Conservation (phyloP, 495 filamentous ascomycete genomes). For the Xanthoparmelia taractica region DNA sequence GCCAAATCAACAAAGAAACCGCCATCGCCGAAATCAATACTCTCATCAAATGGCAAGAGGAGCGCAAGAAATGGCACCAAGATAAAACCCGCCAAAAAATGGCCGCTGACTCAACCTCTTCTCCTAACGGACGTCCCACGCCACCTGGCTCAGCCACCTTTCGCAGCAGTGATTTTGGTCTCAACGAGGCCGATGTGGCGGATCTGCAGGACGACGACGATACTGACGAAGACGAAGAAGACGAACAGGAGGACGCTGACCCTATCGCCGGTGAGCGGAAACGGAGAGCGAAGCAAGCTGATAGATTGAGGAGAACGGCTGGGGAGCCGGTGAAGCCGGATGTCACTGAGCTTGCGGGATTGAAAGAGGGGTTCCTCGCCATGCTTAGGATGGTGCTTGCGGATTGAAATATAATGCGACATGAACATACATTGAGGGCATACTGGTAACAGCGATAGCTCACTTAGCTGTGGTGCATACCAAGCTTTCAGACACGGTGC, state of each 20-base stretch:
- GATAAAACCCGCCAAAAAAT: conserved; percentile 98
- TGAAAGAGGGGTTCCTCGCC: conserved; percentile 68
- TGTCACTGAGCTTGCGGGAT: conserved; percentile 66
- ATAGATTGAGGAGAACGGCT: conserved; percentile 70
- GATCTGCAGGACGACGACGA: conserved; percentile 17
- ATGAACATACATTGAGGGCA: background rate
- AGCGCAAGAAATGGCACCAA: conserved; percentile 91
- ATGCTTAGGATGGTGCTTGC: conserved; percentile 86
- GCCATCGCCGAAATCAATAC: conserved; percentile 75
- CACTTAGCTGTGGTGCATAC: background rate
- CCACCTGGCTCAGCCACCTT: conserved; percentile 50
- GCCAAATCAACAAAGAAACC: conserved; percentile 57
- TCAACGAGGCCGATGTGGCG: conserved; percentile 51
- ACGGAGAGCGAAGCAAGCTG: conserved; percentile 62
- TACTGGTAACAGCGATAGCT: background rate
- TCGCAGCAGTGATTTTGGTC: conserved; percentile 73
- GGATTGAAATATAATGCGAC: conserved; percentile 39
- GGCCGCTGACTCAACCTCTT: conserved; percentile 64
- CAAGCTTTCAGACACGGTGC: background rate
- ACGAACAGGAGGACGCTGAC: conserved; percentile 71
- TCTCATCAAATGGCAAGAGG: conserved; percentile 88
- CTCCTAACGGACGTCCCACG: conserved; percentile 29
- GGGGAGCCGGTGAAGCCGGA: conserved; percentile 85
- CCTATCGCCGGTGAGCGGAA: conserved; percentile 80
- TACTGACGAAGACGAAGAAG: conserved; percentile 54